Evolutionary conservation across 2,329 filamentous ascomycete species (phyloP).

Genomic region (Neonectria hederae): DNA sequence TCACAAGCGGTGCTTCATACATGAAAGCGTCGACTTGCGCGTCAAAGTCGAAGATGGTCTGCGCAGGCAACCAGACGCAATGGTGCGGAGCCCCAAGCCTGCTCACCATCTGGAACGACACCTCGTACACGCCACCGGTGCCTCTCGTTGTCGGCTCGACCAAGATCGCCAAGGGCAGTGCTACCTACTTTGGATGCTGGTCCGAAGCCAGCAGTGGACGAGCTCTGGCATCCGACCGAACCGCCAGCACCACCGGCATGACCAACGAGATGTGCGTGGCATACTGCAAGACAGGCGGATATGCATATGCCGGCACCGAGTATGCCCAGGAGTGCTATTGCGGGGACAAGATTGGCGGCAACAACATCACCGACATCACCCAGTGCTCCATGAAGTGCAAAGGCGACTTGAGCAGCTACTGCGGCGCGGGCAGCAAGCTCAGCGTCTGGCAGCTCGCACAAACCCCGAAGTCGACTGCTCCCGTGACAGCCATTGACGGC

Average conservation of each 20-base stretch:
- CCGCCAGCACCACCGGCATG: conserved; percentile 5
- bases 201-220: conserved; percentile 27
- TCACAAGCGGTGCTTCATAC: conserved; percentile 31
- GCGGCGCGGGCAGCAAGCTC: conserved; percentile 36
- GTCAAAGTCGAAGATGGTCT: conserved; percentile 32
- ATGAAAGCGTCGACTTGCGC: conserved; percentile 26
- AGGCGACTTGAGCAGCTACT: conserved; percentile 37
- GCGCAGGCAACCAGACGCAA: conserved; percentile 34
- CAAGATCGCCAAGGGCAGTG: conserved; percentile 27
- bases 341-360: conserved; percentile 35
- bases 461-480: conserved; percentile 21
- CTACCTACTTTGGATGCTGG: conserved; percentile 35
- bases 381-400: conserved; percentile 42
- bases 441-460: conserved; percentile 37
- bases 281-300: neutral
- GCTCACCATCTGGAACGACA: conserved; percentile 37
- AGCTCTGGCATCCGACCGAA: conserved; percentile 31
- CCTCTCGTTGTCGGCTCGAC: conserved; percentile 31
- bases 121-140: conserved; percentile 29
- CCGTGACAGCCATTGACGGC: conserved; percentile 28
- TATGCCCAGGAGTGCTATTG: conserved; percentile 31
- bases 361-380: conserved; percentile 26
- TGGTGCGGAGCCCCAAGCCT: conserved; percentile 34
- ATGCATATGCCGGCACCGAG: neutral
- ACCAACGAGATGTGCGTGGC: neutral